Conservation (phyloP, 2,329 filamentous ascomycete species). For the Shiraia bambusicola region DNA sequence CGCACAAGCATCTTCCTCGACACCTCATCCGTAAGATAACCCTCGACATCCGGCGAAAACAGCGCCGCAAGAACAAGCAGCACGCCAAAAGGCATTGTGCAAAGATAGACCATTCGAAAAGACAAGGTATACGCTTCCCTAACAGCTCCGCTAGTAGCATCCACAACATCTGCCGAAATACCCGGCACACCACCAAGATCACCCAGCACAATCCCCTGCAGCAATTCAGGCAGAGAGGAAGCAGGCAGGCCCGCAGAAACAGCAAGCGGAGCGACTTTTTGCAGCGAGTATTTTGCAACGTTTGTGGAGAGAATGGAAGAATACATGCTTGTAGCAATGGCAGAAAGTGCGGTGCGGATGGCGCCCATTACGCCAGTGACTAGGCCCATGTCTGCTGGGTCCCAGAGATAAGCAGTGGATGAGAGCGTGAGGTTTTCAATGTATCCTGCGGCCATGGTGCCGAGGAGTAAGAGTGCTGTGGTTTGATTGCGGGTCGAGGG, state of each 20-base stretch:
- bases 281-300: conserved; percentile 26
- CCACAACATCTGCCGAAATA: conserved; percentile 28
- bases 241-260: conserved; percentile 26
- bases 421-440: conserved; percentile 36
- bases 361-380: conserved; percentile 34
- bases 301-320: conserved; percentile 34
- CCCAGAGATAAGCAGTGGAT: conserved; percentile 32
- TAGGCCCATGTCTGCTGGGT: conserved; percentile 36
- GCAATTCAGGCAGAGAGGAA: conserved; percentile 22
- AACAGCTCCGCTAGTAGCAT: conserved; percentile 37
- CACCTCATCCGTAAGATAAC: conserved; percentile 48
- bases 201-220: conserved; percentile 24
- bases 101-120: conserved; percentile 51
- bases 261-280: conserved; percentile 29
- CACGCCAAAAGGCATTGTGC: conserved; percentile 41
- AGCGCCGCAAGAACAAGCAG: conserved; percentile 42
- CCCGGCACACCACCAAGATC: conserved; percentile 29
- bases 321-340: conserved; percentile 34
- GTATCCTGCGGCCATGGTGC: conserved; percentile 30
- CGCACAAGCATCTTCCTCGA: conserved; percentile 46
- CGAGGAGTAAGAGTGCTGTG: conserved; percentile 26
- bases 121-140: conserved; percentile 48
- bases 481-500: conserved; percentile 20
- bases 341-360: conserved; percentile 30
- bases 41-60: conserved; percentile 48